A percentile compares a stretch with the other conserved stretches of the same genome.
phyloP scores from a whole-genome alignment of 768 basidiomycete species.

The Gyrodon lividus region DNA sequence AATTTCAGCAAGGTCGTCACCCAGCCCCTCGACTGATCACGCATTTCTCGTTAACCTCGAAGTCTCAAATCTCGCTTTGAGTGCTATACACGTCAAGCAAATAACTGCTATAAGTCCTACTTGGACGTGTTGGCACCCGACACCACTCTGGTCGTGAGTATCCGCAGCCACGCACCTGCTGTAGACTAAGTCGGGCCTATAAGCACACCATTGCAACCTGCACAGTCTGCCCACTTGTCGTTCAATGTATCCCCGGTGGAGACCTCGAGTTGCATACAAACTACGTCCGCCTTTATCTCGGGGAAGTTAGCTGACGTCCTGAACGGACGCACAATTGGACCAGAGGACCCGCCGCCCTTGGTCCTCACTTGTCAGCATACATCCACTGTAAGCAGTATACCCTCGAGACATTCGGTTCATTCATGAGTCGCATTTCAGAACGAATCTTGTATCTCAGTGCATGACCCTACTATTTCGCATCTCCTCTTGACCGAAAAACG shows the following conservation, averaged over 20 bases:
- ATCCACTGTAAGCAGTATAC: constrained; percentile 38
- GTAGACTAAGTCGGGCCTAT: constrained; percentile 10
- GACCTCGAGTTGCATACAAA: constrained; percentile 36
- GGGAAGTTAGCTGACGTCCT: constrained; percentile 51
- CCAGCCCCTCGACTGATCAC: constrained; percentile 47
- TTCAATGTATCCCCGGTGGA: constrained; percentile 43
- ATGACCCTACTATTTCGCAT: constrained; percentile 27
- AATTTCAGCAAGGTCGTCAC: constrained; percentile 48
- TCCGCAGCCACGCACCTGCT: not conserved
- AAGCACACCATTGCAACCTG: constrained; percentile 45
- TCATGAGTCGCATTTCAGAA: constrained; percentile 6
- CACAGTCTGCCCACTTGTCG: constrained; percentile 46
- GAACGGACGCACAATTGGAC: constrained; percentile 41
- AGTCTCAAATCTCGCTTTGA: constrained; percentile 49
- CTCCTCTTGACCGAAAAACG: constrained; percentile 56
- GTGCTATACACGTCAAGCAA: constrained; percentile 50
- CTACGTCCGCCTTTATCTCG: constrained; percentile 50
- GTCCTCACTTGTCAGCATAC: constrained; percentile 52
- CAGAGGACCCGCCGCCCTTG: constrained; percentile 49
- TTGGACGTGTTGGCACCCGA: constrained; percentile 56
- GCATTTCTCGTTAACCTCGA: constrained; percentile 56
- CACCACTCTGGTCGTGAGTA: constrained; percentile 44
- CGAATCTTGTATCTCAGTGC: constrained; percentile 16
- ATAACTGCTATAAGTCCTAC: constrained; percentile 64
- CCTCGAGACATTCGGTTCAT: not conserved